These are phyloP conservation scores for Cornus controversa DNA, from an alignment of 148 eudicot genomes.

Conservation along the genomic window DNA sequence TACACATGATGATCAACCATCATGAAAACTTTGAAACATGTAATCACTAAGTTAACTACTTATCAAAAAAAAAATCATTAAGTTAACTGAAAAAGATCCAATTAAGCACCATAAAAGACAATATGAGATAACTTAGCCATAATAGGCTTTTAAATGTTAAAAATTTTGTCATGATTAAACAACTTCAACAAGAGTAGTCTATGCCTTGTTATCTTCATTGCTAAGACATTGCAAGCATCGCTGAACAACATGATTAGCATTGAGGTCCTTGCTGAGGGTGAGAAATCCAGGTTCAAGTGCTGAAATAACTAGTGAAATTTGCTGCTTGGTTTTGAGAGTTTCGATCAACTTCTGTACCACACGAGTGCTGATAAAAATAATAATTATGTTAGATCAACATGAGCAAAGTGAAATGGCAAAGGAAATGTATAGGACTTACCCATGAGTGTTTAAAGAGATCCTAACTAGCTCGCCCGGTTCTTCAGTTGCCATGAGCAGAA, in stretches of 20 bases:
- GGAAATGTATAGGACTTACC: conserved; percentile 26
- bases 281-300: conserved; percentile 57
- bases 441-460: conserved; percentile 57
- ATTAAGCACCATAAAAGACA: neutral
- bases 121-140: neutral
- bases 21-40: neutral
- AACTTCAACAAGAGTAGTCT: neutral
- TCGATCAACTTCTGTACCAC: conserved; percentile 67
- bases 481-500: conserved; percentile 36
- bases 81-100: neutral
- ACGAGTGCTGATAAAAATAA: conserved; percentile 46
- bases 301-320: conserved; percentile 35
- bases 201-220: conserved; percentile 49
- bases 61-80: too few relatives aligned
- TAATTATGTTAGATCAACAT: neutral
- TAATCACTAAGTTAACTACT: too few relatives aligned
- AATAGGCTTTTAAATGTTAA: neutral
- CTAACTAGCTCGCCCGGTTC: conserved; percentile 42
- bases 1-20: neutral
- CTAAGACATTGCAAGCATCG: conserved; percentile 47
- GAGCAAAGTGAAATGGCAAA: neutral
- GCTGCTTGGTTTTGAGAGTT: conserved; percentile 48
- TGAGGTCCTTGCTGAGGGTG: conserved; percentile 52
- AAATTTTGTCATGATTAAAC: neutral
- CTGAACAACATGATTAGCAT: conserved; percentile 59